phyloP scores from a whole-genome alignment of 2,329 filamentous ascomycete genomes.

The Plectosphaerella plurivora region DNA sequence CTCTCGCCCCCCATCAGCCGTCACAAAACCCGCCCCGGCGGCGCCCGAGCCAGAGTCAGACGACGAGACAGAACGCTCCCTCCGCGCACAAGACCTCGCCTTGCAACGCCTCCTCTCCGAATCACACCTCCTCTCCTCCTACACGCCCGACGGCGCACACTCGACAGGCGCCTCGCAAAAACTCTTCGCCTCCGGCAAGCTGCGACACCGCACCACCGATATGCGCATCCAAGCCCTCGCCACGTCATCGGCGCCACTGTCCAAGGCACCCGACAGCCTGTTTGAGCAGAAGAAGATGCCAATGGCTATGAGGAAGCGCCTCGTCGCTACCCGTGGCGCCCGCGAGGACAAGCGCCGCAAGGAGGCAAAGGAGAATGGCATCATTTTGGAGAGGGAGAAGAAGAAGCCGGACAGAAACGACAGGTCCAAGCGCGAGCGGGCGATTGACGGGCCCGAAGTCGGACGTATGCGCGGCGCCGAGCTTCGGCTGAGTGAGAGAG shows the following conservation, averaged over 20 bases:
- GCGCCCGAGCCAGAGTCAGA: conserved; percentile 17
- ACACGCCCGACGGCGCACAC: conserved; percentile 32
- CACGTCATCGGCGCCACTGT: conserved; percentile 42
- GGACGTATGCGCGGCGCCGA: conserved; percentile 78
- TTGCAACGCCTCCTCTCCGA: conserved; percentile 87
- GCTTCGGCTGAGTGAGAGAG: conserved; percentile 71
- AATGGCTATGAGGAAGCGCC: conserved; percentile 81
- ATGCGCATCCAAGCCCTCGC: conserved; percentile 72
- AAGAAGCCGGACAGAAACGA: conserved; percentile 32
- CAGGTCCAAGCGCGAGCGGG: conserved; percentile 45
- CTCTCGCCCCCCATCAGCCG: conserved; percentile 40
- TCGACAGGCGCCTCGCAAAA: conserved; percentile 30
- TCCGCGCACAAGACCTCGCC: conserved; percentile 87
- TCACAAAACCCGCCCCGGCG: conserved; percentile 14
- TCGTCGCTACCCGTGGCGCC: conserved; percentile 58
- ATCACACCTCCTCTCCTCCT: conserved; percentile 74
- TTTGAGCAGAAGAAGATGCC: conserved; percentile 84
- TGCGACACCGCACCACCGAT: conserved; percentile 77
- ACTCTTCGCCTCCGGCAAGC: conserved; percentile 57
- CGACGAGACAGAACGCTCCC: conserved; percentile 57
- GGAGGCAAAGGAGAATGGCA: conserved; percentile 85
- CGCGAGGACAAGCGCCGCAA: conserved; percentile 67
- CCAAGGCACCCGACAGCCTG: conserved; percentile 44
- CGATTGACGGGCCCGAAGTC: conserved; percentile 71
- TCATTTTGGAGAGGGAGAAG: conserved; percentile 64